Conservation (phyloP, 2,329 filamentous ascomycete genomes). For the Nigrospora sphaerica region DNA sequence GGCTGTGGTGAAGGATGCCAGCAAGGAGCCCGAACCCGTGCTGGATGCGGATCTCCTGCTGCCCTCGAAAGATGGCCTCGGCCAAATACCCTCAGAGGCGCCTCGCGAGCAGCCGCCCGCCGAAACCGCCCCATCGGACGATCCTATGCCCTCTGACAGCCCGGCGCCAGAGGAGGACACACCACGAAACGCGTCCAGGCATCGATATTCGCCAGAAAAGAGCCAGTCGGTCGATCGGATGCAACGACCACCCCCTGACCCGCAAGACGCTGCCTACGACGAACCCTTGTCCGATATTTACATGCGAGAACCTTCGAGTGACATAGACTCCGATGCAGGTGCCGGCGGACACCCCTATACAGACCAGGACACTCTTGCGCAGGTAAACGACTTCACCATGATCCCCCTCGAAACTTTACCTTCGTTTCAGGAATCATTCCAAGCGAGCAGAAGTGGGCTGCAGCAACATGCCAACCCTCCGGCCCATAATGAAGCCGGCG, state of each 20-base stretch:
- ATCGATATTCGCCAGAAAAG: too few species aligned
- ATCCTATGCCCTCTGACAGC: not conserved
- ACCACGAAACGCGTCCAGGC: too few species aligned
- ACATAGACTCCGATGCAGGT: constrained; percentile 15
- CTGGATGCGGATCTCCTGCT: constrained; percentile 3
- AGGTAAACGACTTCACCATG: constrained; percentile 49
- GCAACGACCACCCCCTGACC: constrained; percentile 1
- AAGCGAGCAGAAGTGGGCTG: constrained; percentile 29
- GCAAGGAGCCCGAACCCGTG: constrained; percentile 4
- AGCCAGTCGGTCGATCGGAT: not conserved
- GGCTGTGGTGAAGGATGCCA: constrained; percentile 7
- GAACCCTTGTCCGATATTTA: constrained; percentile 12
- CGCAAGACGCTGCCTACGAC: constrained; percentile 9
- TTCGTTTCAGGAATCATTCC: constrained; percentile 32
- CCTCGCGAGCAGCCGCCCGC: too few species aligned
- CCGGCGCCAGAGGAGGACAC: not conserved
- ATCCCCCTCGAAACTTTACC: constrained; percentile 49
- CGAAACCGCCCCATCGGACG: not conserved
- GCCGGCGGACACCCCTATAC: constrained; percentile 10
- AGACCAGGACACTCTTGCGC: constrained; percentile 34
- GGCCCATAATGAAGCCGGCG: constrained; percentile 39
- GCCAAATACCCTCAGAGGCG: not conserved
- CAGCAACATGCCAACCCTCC: constrained; percentile 12
- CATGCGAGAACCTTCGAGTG: constrained; percentile 18
- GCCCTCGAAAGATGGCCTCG: not conserved